Conservation (phyloP, 2,329 filamentous ascomycete species). For the Penicillium sp. region DNA sequence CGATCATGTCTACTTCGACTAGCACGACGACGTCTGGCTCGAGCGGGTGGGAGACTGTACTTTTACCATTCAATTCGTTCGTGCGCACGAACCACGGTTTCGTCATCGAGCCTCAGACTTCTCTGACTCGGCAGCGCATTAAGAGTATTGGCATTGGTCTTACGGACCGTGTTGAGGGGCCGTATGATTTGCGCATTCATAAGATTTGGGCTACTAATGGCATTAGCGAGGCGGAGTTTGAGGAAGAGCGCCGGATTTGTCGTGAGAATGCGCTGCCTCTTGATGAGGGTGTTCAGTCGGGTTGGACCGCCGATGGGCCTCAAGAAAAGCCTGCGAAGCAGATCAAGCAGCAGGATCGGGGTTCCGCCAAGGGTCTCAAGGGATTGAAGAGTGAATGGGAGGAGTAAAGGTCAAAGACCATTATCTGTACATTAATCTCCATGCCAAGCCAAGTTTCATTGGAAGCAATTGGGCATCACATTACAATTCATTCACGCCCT, state of each 20-base stretch:
- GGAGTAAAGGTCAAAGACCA: slow-evolving; percentile 12
- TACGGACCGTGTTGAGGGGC: slow-evolving; percentile 82
- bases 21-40: slow-evolving; percentile 57
- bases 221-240: slow-evolving; percentile 39
- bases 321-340: slow-evolving; percentile 3
- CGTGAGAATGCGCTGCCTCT: slow-evolving; percentile 38
- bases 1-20: slow-evolving; percentile 33
- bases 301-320: slow-evolving; percentile 22
- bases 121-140: slow-evolving; percentile 82
- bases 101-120: slow-evolving; percentile 87
- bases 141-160: slow-evolving; percentile 80
- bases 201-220: slow-evolving; percentile 88
- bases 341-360: slow-evolving; percentile 11
- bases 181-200: slow-evolving; percentile 82
- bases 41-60: slow-evolving; percentile 91
- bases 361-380: slow-evolving; percentile 33
- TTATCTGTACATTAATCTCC: slow-evolving; percentile 12
- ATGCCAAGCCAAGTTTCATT: slow-evolving; percentile 2
- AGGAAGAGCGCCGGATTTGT: slow-evolving; percentile 42
- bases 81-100: slow-evolving; percentile 90
- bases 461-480: not conserved
- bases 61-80: slow-evolving; percentile 87
- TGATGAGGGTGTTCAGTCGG: slow-evolving; percentile 34
- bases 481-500: slow-evolving; percentile 8
- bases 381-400: slow-evolving; percentile 38